Evolutionary conservation across 2,329 filamentous ascomycete genomes (phyloP), one percentile per base, ranked within the genome.

Genomic region (Pestalotiopsis fici): DNA sequence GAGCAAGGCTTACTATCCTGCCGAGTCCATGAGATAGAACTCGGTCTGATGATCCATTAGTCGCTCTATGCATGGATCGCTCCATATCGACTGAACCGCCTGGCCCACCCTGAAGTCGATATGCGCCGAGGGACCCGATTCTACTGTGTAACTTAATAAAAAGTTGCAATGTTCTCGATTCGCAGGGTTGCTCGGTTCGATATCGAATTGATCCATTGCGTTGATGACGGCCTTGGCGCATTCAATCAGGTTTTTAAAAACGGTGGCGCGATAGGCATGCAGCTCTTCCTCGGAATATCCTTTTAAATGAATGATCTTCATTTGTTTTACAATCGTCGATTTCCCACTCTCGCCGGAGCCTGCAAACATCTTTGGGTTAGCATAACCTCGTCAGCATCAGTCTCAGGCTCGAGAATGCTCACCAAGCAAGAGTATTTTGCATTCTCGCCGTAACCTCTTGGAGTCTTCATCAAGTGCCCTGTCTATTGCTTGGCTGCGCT

Each of bases 281-380:
- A 98, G 87, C 81, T 99, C 96, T 75, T 98, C 95, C 73, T 94
- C 90, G 12, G 93, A 95, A 82, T 99, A 99, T 69, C 96, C 96
- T 82, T 98, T 97, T 76, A 98, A 92, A 78, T 99, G 96, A 77
- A 99, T 98, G 75, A 99, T 99, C 83, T 98, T 99, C 96, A 99
- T 99, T 86, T 99, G 96, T 82, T 99, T 99, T 74, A 99, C 96
- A 75, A 99, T 98, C 11, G 96, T 99, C 67, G 96, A 98, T 83
- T 99, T 99, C 73, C 96, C 96, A 81, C 95, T 98, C 84, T 99
- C 96, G 72, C 96, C 96, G 72, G 96, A 98, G 72, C 96, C 96
- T 98, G 79, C 18, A n/a, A 7, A 25, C 12, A 21, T 2, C 47
- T 54, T 54, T 50, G 25, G 15, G 28, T 59, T 31, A 59, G 54